Base-by-base conservation (phyloP, 768 basidiomycete species). In the Trametes cubensis region DNA sequence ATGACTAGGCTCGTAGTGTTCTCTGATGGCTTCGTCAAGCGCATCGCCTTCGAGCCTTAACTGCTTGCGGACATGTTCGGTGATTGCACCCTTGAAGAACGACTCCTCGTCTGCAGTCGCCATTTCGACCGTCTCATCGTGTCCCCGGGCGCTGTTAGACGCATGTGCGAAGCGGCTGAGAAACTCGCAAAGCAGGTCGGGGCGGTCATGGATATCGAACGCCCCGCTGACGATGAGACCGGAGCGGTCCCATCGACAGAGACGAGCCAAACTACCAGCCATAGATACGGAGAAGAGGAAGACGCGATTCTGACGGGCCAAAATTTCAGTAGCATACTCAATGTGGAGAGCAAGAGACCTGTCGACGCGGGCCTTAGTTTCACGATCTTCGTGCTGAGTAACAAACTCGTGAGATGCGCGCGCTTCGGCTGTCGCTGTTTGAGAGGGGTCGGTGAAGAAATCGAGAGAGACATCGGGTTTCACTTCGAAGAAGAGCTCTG, bases 191-290 rank as follows among this genome's bases (percentile, higher is more conserved):
- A 79, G 64, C 0, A 62, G 17, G 14, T 64, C 52, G 11, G 66
- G 62, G 1, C 71, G n/a, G 5, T 63, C 11, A 0, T 57, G 49
- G 41, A 69, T 72, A 54, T 73, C 59, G 65, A 78, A 75, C 0
- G 54, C 23, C n/a, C 58, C 49, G 0, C 74, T 65, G 6, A 76
- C 73, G 17, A 77, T 61, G 3, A 64, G 66, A 4, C 73, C 78
- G 6, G 72, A 60, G 3, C 75, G 69, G 55, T 78, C 77, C 61
- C 70, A 68, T 2, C 71, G 69, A 39, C 77, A 66, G 28, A 78
- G 56, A 3, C 76, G 70, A 8, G 66, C 74, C 20, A 46, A 58
- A 0, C 64, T 60, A 41, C 70, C 68, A 21, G 47, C 66, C 34
- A 78, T 63, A 21, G 66, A 69, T 34, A 77, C 39, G 1, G 72